Conservation (phyloP, 306 rosid species). For the Sicyos edulis region DNA sequence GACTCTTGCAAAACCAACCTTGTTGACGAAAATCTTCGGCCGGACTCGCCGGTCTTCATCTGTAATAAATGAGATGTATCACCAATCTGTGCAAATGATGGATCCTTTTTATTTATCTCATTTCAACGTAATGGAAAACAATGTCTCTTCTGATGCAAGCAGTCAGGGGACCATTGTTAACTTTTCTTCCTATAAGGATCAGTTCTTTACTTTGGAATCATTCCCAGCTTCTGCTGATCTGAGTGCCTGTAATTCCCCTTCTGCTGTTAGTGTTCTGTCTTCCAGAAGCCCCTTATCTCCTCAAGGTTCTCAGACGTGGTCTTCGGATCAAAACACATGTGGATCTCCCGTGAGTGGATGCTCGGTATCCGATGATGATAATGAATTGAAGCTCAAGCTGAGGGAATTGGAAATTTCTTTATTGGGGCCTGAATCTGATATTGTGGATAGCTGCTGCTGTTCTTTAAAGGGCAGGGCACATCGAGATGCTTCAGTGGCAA, state of each 20-base stretch:
- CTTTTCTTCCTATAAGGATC: constrained; percentile 42
- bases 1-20: neutral
- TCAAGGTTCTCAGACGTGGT: constrained; percentile 57
- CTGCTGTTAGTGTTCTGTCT: constrained; percentile 65
- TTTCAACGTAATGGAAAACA: constrained; percentile 46
- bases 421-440: constrained; percentile 64
- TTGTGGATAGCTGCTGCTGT: constrained; percentile 44
- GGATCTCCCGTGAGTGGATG: constrained; percentile 68
- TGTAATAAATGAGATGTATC: constrained; percentile 36
- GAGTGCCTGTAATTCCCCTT: constrained; percentile 56
- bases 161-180: constrained; percentile 58
- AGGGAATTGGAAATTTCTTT: constrained; percentile 55
- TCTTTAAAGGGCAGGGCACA: constrained; percentile 27
- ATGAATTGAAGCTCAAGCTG: constrained; percentile 47
- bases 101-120: constrained; percentile 33
- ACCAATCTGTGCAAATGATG: constrained; percentile 42
- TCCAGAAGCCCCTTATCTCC: constrained; percentile 59
- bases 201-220: constrained; percentile 72
- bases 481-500: constrained; percentile 24
- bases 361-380: constrained; percentile 49
- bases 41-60: constrained; percentile 37
- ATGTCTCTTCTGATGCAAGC: constrained; percentile 36
- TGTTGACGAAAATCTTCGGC: neutral
- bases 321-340: constrained; percentile 56
- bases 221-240: constrained; percentile 33